Percentiles rank a stretch among this genome's conserved stretches.
These are phyloP conservation scores for Dothistroma septosporum DNA, from an alignment of 2,329 filamentous ascomycete species.

Conservation along the genomic window DNA sequence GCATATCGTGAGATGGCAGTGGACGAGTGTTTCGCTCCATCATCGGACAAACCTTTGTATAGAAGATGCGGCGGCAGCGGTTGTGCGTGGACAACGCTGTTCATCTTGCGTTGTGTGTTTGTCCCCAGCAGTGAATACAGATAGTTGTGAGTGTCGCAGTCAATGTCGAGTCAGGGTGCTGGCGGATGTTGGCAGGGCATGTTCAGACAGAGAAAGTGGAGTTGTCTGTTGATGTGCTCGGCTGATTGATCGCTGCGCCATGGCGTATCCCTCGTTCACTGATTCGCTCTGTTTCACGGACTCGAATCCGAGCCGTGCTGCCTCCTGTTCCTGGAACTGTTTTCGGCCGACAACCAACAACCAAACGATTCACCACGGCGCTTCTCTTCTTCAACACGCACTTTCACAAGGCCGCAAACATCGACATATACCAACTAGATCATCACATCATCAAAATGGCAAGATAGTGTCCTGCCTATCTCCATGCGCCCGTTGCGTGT, in stretches of 20 bases:
- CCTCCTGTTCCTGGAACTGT: not conserved
- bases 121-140: not conserved
- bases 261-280: not conserved
- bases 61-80: constrained; percentile 59
- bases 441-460: not conserved
- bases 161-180: not conserved
- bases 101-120: constrained; percentile 44
- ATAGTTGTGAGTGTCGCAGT: not conserved
- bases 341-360: not conserved
- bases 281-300: not conserved
- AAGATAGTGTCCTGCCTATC: not conserved
- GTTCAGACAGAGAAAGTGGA: not conserved
- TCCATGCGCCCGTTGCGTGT: not conserved
- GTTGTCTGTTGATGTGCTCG: constrained; percentile 1
- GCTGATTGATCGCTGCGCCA: not conserved
- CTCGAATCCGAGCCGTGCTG: not conserved
- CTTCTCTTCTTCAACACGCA: not conserved
- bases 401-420: not conserved
- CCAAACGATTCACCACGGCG: not conserved
- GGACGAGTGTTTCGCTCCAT: not conserved
- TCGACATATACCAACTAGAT: not conserved
- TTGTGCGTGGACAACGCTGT: constrained; percentile 50
- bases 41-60: constrained; percentile 40
- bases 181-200: not conserved
- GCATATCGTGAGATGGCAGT: not conserved